Conservation (phyloP, 1,284 basidiomycete species). For the Apiotrichum porosum region DNA sequence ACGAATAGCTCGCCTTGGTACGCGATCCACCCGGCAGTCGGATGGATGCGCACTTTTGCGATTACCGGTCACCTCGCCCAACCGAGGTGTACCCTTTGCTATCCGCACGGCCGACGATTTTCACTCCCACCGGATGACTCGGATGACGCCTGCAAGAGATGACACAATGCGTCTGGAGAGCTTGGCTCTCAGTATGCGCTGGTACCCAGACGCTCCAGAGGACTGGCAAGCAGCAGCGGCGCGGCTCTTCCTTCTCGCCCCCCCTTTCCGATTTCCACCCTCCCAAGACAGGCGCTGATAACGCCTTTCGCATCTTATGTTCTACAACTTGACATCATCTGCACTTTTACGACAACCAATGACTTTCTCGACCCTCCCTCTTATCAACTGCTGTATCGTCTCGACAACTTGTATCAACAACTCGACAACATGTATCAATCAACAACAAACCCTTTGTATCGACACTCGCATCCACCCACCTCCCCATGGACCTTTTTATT, state of each 20-base stretch:
- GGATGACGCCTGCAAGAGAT: conserved; percentile 1
- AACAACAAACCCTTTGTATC: neutral
- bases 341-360: no score
- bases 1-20: no score
- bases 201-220: no score
- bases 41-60: no score
- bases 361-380: no score
- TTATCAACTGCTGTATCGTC: neutral
- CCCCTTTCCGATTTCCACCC: conserved; percentile 2
- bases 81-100: no score
- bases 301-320: conserved; percentile 3
- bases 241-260: conserved; percentile 5
- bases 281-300: conserved; percentile 13
- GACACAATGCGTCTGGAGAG: neutral
- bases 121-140: neutral
- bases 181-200: no score
- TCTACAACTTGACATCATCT: neutral
- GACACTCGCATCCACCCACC: neutral
- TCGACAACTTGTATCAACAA: conserved; percentile 8
- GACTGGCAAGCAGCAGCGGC: conserved; percentile 4
- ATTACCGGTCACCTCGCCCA: no score
- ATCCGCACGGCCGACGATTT: no score
- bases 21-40: no score
- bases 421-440: neutral
- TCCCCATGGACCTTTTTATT: no score